These are phyloP conservation scores for Leccinum subgranulosum DNA, from an alignment of 768 basidiomycete species.

Conservation along the genomic window DNA sequence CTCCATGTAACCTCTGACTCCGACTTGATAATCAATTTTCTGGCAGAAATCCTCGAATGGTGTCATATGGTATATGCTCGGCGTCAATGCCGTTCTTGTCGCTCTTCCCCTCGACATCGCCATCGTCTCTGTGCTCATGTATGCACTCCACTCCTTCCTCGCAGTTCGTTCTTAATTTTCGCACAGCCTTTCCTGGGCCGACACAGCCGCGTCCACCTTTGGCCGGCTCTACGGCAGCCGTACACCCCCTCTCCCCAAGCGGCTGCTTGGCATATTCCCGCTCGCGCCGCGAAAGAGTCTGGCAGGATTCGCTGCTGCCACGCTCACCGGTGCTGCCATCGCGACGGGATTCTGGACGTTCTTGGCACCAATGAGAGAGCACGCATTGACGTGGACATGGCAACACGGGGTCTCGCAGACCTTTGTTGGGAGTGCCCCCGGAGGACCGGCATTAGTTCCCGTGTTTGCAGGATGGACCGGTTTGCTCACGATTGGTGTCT, in stretches of 20 bases:
- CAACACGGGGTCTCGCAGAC: conserved; percentile 42
- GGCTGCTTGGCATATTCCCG: conserved; percentile 48
- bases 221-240: conserved; percentile 79
- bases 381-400: conserved; percentile 56
- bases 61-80: conserved; percentile 85
- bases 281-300: conserved; percentile 81
- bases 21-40: neutral
- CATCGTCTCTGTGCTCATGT: conserved; percentile 88
- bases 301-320: conserved; percentile 80
- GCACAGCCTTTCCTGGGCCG: conserved; percentile 87
- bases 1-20: neutral
- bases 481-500: conserved; percentile 51
- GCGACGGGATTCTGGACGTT: conserved; percentile 70
- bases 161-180: neutral
- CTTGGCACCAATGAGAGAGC: conserved; percentile 46
- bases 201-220: conserved; percentile 89
- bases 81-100: conserved; percentile 72
- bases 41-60: conserved; percentile 67
- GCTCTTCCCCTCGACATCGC: conserved; percentile 85
- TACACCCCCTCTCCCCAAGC: conserved; percentile 59
- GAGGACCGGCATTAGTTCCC: conserved; percentile 1
- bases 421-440: conserved; percentile 9
- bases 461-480: conserved; percentile 38
- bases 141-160: conserved; percentile 29
- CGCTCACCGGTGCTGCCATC: conserved; percentile 65